Evolutionary conservation across 2,329 filamentous ascomycete species (phyloP).

Genomic region (Neonectria ditissima): DNA sequence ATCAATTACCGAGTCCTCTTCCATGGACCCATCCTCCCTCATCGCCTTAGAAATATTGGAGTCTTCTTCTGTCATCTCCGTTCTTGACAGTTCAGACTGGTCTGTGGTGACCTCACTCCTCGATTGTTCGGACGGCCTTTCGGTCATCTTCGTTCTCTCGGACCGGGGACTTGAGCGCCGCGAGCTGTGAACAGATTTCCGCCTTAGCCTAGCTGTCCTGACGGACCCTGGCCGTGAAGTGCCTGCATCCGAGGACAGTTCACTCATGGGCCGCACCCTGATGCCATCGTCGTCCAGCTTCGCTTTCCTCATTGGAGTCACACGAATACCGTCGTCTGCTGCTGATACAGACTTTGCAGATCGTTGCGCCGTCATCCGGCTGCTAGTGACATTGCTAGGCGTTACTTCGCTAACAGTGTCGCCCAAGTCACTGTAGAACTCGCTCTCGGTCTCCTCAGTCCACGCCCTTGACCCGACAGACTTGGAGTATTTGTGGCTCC

Average conservation of each 20-base stretch:
- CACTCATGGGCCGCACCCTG: conserved; percentile 45
- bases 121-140: conserved; percentile 30
- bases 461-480: conserved; percentile 48
- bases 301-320: conserved; percentile 54
- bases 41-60: conserved; percentile 39
- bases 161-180: conserved; percentile 43
- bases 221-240: conserved; percentile 37
- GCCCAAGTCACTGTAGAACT: conserved; percentile 43
- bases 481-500: conserved; percentile 52
- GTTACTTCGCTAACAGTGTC: conserved; percentile 47
- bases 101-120: conserved; percentile 34
- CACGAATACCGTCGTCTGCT: conserved; percentile 58
- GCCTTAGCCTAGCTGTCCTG: conserved; percentile 41
- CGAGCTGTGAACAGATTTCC: conserved; percentile 45
- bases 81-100: conserved; percentile 31
- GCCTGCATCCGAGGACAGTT: conserved; percentile 43
- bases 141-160: conserved; percentile 45
- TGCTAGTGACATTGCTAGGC: conserved; percentile 41
- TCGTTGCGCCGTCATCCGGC: conserved; percentile 35
- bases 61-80: conserved; percentile 29
- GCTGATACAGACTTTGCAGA: conserved; percentile 42
- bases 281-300: conserved; percentile 50
- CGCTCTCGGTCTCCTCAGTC: conserved; percentile 44
- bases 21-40: conserved; percentile 31
- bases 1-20: conserved; percentile 53